Evolutionary conservation across 176 grass and related monocot genomes (phyloP), one percentile per base, ranked within the genome.

Genomic region (Rhynchospora tenuis): DNA sequence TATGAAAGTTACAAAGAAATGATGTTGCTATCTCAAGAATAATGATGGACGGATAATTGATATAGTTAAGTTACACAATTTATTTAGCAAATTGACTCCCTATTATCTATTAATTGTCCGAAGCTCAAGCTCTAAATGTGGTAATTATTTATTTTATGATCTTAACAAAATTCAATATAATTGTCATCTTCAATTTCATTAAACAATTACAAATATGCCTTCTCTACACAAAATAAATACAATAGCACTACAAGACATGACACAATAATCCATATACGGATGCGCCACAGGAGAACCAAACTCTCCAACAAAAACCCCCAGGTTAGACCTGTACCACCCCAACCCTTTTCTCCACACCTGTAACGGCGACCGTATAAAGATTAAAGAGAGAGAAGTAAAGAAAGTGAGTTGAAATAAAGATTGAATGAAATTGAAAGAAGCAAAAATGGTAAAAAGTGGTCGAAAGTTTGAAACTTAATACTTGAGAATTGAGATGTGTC

Each of bases 341-440:
- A 38, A 11, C 17, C 67, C 67, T 75, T 74, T 74, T 29, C 79
- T 64, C 62, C 43, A 48, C 43, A 82, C 33, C 80, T 82, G 80
- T 52, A 65, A 82, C 62, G 43, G 58, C 46, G 59, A 82, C 43
- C 58, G 79, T 63, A 82, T 64, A 82, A 84, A 50, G 62, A 63
- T 38, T 38, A 38, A 38, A 38, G 46, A 29, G 44, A 79, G 74
- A 79, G 38, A 51, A 58, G 10, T 5, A 27, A 19, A 68, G 42
- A 51, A 16, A 22, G 43, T 7, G 59, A 84, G 59, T 48, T 51
- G 42, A 61, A 83, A 70, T 26, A 70, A 68, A 54, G 33, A 38
- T 38, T 38, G 54, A 59, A 52, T 9, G 50, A 73, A 8, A 45
- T 6, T 6, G 26, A 51, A 57, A 6, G 10, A 16, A 24, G 12